phyloP scores from a whole-genome alignment of 202 grass and related monocot species.

The Schoenoplectus tabernaemontani region DNA sequence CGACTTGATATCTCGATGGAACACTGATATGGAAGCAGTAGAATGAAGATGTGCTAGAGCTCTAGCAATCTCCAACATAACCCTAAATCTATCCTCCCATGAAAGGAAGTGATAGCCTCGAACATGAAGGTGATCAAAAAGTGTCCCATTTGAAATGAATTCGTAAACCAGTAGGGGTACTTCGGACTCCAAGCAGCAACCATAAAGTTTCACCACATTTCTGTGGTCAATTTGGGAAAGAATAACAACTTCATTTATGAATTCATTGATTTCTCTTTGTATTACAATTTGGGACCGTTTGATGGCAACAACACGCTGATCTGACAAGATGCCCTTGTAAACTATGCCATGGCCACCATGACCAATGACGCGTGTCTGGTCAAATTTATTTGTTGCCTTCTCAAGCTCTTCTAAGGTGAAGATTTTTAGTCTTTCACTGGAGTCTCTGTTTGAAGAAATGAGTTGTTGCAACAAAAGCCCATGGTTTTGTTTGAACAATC shows the following conservation, averaged over 20 bases:
- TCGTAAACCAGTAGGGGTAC: not conserved
- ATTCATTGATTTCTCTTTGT: slow-evolving; percentile 22
- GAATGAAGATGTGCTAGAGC: slow-evolving; percentile 30
- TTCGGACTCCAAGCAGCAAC: slow-evolving; percentile 19
- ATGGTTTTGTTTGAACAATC: not conserved
- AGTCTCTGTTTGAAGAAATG: not conserved
- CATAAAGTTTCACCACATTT: slow-evolving; percentile 15
- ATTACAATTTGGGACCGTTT: slow-evolving; percentile 19
- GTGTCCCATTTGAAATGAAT: slow-evolving; percentile 3
- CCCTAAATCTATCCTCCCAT: slow-evolving; percentile 27
- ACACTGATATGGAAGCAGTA: not conserved
- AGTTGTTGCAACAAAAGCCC: not conserved
- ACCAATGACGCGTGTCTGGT: not conserved
- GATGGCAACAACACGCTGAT: slow-evolving; percentile 22
- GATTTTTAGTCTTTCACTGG: slow-evolving; percentile 16
- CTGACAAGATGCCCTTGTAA: not conserved
- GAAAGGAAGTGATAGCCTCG: not conserved
- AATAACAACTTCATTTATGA: slow-evolving; percentile 28
- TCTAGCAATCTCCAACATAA: slow-evolving; percentile 14
- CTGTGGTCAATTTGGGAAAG: slow-evolving; percentile 15
- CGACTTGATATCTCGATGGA: slow-evolving; percentile 31
- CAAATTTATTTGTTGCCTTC: not conserved
- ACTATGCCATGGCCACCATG: not conserved
- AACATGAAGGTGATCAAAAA: slow-evolving; percentile 15
- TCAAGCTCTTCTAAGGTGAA: slow-evolving; percentile 25